These are phyloP conservation scores for Akanthomyces lecanii DNA, from an alignment of 2,329 filamentous ascomycete genomes.

Conservation along the genomic window DNA sequence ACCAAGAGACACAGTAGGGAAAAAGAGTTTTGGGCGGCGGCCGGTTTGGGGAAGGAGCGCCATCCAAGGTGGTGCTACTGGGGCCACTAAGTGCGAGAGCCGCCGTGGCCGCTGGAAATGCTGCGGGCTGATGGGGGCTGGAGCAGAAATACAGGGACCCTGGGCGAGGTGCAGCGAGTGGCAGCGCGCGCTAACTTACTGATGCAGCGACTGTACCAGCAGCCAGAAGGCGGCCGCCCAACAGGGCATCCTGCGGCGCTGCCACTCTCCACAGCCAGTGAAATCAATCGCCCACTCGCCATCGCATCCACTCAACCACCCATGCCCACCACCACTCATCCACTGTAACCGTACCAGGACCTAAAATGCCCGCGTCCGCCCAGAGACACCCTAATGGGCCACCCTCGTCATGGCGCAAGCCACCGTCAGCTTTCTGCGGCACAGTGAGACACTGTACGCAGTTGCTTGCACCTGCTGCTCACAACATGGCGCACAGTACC, in stretches of 20 bases:
- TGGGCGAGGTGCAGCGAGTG: too few relatives aligned
- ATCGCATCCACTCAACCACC: too few relatives aligned
- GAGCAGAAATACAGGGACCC: background rate
- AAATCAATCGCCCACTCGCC: too few relatives aligned
- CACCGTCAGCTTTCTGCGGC: background rate
- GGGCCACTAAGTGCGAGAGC: slow-evolving; percentile 7
- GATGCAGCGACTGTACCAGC: background rate
- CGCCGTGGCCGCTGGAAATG: background rate
- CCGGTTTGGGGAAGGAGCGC: slow-evolving; percentile 14
- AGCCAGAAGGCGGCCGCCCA: background rate
- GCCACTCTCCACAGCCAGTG: too few relatives aligned
- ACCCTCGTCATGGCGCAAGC: slow-evolving; percentile 1
- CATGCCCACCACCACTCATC: too few relatives aligned
- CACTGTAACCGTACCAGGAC: too few relatives aligned
- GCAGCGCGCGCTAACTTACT: too few relatives aligned
- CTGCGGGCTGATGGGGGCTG: background rate
- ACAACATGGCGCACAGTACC: background rate
- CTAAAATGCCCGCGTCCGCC: background rate
- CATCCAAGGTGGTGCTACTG: slow-evolving; percentile 7
- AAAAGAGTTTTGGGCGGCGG: slow-evolving; percentile 13
- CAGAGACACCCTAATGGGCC: background rate
- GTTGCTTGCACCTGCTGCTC: background rate
- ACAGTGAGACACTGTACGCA: background rate
- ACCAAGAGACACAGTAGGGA: background rate
- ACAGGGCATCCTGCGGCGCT: background rate